Evolutionary conservation across 2,329 filamentous ascomycete genomes (phyloP).

Genomic region (Raffaelea albimanens): DNA sequence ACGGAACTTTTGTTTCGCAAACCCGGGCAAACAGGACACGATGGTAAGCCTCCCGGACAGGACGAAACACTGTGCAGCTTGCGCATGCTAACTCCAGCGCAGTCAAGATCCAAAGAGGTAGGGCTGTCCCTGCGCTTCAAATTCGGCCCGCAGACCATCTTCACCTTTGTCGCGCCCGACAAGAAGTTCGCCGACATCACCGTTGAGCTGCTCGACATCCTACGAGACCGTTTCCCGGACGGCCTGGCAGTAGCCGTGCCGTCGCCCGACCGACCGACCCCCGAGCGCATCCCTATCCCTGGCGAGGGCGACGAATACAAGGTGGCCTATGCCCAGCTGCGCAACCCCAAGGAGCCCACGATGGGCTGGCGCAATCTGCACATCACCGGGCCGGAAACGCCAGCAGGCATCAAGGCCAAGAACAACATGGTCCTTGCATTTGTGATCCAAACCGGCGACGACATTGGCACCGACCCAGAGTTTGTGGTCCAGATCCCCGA

Average conservation of each 20-base stretch:
- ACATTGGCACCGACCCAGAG: constrained; percentile 28
- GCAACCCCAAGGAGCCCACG: constrained; percentile 31
- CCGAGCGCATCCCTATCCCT: constrained; percentile 27
- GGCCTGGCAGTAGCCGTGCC: constrained; percentile 34
- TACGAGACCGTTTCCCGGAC: constrained; percentile 46
- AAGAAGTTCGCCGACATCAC: constrained; percentile 49
- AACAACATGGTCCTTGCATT: constrained; percentile 43
- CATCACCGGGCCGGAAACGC: constrained; percentile 26
- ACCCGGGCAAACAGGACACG: too few species aligned
- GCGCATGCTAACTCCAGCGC: neutral
- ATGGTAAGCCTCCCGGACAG: too few species aligned
- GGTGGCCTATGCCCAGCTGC: constrained; percentile 37
- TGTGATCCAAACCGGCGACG: constrained; percentile 27
- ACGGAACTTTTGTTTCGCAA: too few species aligned
- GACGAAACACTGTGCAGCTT: too few species aligned
- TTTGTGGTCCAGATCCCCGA: constrained; percentile 26
- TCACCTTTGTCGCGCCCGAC: constrained; percentile 53
- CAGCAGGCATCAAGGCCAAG: constrained; percentile 31
- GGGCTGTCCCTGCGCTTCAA: constrained; percentile 62
- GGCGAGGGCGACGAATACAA: constrained; percentile 23
- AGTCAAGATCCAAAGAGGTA: constrained; percentile 25
- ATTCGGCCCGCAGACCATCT: constrained; percentile 60
- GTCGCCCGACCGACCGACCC: too few species aligned
- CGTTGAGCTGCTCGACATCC: constrained; percentile 44
- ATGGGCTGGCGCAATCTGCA: constrained; percentile 41